These are phyloP conservation scores for Plectosphaerella plurivora DNA, from an alignment of 2,329 filamentous ascomycete genomes.

Conservation along the genomic window DNA sequence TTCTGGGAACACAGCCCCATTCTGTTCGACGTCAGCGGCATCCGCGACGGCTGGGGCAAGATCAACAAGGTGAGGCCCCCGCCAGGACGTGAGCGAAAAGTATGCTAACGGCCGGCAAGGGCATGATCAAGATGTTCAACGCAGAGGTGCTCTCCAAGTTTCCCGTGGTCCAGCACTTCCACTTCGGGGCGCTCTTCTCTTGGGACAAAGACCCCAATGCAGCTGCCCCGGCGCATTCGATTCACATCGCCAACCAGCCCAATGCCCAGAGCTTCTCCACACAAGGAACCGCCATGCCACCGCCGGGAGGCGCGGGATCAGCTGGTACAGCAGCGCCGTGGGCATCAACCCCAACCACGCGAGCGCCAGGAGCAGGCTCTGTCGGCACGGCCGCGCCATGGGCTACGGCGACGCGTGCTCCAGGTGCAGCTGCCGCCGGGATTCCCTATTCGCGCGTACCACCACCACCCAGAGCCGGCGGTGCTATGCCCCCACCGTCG, in stretches of 20 bases:
- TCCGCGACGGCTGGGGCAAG: slow-evolving; percentile 93
- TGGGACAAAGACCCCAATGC: slow-evolving; percentile 68
- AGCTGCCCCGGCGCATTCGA: slow-evolving; percentile 37
- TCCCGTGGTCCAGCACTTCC: slow-evolving; percentile 96
- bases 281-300: slow-evolving; percentile 4
- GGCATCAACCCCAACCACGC: slow-evolving; percentile 27
- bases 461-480: slow-evolving; percentile 13
- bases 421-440: slow-evolving; percentile 15
- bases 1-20: slow-evolving; percentile 97
- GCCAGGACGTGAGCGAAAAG: neutral
- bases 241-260: slow-evolving; percentile 57
- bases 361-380: slow-evolving; percentile 12
- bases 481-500: neutral
- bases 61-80: slow-evolving; percentile 69
- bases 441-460: slow-evolving; percentile 32
- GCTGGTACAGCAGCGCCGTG: slow-evolving; percentile 39
- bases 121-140: slow-evolving; percentile 99
- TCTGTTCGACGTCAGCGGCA: slow-evolving; percentile 88
- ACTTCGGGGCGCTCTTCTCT: slow-evolving; percentile 74
- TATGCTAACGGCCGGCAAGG: slow-evolving; percentile 38
- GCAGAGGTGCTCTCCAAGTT: slow-evolving; percentile 96
- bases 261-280: slow-evolving; percentile 19
- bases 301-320: slow-evolving; percentile 3
- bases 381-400: slow-evolving; percentile 19
- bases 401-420: slow-evolving; percentile 24